Evolutionary conservation across 176 grass and related monocot species (phyloP), one percentile per base, ranked within the genome.

Genomic region (Triticum urartu): DNA sequence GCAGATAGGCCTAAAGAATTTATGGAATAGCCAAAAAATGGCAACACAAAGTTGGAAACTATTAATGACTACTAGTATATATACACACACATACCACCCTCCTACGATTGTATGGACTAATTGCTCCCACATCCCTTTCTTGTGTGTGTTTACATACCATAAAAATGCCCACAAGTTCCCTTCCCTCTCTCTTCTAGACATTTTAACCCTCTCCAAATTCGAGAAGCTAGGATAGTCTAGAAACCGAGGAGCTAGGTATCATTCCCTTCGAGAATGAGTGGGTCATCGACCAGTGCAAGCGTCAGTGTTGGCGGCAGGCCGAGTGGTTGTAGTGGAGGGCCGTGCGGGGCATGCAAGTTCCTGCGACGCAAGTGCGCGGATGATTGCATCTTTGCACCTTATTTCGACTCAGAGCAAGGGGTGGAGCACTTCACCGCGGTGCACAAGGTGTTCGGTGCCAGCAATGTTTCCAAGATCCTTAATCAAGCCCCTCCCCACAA

Each of bases 381-480:
- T 35, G 90, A 78, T 5, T 92, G 90, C 48, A 83, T 92, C 39
- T 92, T 89, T 38, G 90, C 90, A 30, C 90, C 90, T 3, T 92
- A 89, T 54, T 92, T 92, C n/a, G 79, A 68, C 83, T 74, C 81
- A 10, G 80, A 89, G 56, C 60, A 89, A 39, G 91, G 87, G 11
- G 79, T 84, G 64, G 54, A 73, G 9, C 60, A 90, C 20, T 94
- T 94, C 39, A 88, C 89, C 45, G 93, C 90, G 65, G 97, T 98
- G 75, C 97, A 98, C 94, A 87, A 85, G 64, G 90, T 98, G 4
- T 98, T 95, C 64, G 97, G 97, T 24, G 94, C 97, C 39, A 98
- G 97, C 90, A 98, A 98, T 88, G 91, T 98, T 11, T 91, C 92
- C 10, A 98, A 98, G 85, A 84, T 98, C 7, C 92, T 98, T 32